Conservation (phyloP, 164 flowering plant species). For the Sextonia rubra region DNA sequence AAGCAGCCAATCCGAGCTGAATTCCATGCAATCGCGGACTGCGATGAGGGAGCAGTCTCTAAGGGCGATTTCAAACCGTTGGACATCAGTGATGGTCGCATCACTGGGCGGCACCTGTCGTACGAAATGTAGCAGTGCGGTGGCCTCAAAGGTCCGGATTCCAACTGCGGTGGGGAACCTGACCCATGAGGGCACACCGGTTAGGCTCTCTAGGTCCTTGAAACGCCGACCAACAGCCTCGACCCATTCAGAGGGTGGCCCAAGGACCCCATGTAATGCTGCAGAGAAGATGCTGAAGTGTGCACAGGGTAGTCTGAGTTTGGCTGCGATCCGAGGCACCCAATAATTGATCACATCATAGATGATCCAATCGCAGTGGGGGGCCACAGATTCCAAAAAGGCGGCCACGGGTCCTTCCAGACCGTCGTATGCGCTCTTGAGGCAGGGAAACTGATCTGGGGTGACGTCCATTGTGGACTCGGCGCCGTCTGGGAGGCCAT, state of each 20-base stretch:
- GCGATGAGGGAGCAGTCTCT: slow-evolving; percentile 1
- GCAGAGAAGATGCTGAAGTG: slow-evolving; percentile 12
- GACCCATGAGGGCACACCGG: slow-evolving; percentile 1
- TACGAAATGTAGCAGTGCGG: background rate
- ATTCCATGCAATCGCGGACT: slow-evolving; percentile 10
- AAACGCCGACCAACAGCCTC: background rate
- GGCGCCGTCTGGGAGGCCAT: slow-evolving; percentile 20
- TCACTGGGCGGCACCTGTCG: slow-evolving; percentile 6
- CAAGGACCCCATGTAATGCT: background rate
- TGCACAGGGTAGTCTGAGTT: slow-evolving; percentile 9
- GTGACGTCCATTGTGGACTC: slow-evolving; percentile 39
- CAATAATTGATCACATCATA: slow-evolving; percentile 30
- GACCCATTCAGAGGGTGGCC: background rate
- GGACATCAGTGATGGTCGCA: slow-evolving; percentile 4
- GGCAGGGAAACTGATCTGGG: slow-evolving; percentile 19
- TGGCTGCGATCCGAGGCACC: slow-evolving; percentile 14
- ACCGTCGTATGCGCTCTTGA: slow-evolving; percentile 35
- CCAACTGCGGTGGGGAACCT: background rate
- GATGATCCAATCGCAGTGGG: slow-evolving; percentile 12
- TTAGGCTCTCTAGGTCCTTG: background rate
- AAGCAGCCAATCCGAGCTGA: slow-evolving; percentile 11
- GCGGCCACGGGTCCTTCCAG: slow-evolving; percentile 23
- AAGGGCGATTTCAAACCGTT: background rate
- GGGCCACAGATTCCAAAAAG: slow-evolving; percentile 10
- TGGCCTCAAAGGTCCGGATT: slow-evolving; percentile 11